Conservation (phyloP, 768 basidiomycete species). For the Leccinum fibrillosum region DNA sequence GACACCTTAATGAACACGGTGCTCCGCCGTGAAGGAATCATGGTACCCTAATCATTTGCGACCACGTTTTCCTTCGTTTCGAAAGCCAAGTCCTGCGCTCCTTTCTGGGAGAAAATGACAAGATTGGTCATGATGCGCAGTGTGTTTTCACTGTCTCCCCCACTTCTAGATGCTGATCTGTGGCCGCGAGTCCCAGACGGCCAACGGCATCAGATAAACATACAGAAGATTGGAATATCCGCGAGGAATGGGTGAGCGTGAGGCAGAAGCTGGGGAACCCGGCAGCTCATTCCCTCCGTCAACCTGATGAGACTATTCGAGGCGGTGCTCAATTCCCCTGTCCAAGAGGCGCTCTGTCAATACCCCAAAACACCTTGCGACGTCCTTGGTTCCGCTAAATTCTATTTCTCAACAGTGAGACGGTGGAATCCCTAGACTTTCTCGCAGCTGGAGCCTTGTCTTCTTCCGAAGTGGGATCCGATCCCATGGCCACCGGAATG, state of each 20-base stretch:
- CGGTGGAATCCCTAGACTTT: constrained; percentile 48
- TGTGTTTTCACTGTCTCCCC: constrained; percentile 54
- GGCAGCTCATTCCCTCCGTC: constrained; percentile 43
- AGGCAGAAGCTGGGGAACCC: constrained; percentile 37
- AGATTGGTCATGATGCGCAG: constrained; percentile 78
- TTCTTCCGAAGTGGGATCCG: constrained; percentile 66
- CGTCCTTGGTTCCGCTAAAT: constrained; percentile 78
- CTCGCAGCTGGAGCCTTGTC: constrained; percentile 44
- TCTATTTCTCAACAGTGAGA: constrained; percentile 56
- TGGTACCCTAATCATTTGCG: constrained; percentile 13
- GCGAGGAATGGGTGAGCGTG: constrained; percentile 21
- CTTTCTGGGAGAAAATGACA: constrained; percentile 54
- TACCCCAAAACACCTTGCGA: constrained; percentile 82
- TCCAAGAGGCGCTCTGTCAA: constrained; percentile 1
- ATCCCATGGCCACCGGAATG: constrained; percentile 41
- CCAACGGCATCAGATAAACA: constrained; percentile 72
- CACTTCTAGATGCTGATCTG: constrained; percentile 45
- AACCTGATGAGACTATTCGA: constrained; percentile 47
- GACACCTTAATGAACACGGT: constrained; percentile 57
- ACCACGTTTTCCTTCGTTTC: constrained; percentile 34
- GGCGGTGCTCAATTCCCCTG: constrained; percentile 78
- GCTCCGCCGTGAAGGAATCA: constrained; percentile 45
- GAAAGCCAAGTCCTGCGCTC: constrained; percentile 37
- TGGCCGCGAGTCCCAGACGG: constrained; percentile 58
- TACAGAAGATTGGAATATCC: constrained; percentile 57